These are phyloP conservation scores for Kwoniella dejecticola DNA, from an alignment of 768 basidiomycete genomes.

Conservation along the genomic window DNA sequence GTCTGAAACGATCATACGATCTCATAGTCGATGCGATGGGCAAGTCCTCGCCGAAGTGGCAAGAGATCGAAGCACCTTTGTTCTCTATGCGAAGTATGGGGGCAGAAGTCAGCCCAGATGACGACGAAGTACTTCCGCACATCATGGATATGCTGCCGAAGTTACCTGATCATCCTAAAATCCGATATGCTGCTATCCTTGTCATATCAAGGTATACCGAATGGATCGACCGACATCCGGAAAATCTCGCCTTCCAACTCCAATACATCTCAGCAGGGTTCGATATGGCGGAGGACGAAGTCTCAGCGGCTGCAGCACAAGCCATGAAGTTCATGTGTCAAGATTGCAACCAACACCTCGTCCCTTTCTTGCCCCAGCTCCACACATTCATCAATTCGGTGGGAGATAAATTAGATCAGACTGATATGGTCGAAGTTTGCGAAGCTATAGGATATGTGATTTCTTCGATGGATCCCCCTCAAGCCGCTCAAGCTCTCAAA, in stretches of 20 bases:
- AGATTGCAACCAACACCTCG: conserved; percentile 93
- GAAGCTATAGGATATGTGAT: conserved; percentile 96
- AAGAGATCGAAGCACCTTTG: conserved; percentile 93
- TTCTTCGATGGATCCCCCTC: conserved; percentile 86
- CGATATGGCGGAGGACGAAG: conserved; percentile 69
- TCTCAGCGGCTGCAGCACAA: conserved; percentile 90
- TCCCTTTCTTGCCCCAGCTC: conserved; percentile 86
- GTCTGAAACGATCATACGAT: conserved; percentile 77
- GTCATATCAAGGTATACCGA: conserved; percentile 95
- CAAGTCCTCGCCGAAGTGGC: conserved; percentile 72
- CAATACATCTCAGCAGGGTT: conserved; percentile 92
- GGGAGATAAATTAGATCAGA: conserved; percentile 75
- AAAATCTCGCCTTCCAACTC: conserved; percentile 79
- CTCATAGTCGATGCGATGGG: conserved; percentile 74
- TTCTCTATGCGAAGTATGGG: conserved; percentile 99
- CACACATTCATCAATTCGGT: conserved; percentile 82
- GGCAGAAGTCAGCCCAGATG: conserved; percentile 79
- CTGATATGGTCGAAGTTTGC: conserved; percentile 87
- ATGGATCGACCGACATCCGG: conserved; percentile 89
- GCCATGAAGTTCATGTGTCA: conserved; percentile 95
- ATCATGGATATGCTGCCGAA: conserved; percentile 93
- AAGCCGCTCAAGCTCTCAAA: conserved; percentile 80
- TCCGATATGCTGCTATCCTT: conserved; percentile 91
- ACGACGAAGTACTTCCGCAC: conserved; percentile 85
- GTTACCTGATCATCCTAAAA: conserved; percentile 82